phyloP scores from a whole-genome alignment of 495 filamentous ascomycete genomes.

The Aspergillus bridgeri region DNA sequence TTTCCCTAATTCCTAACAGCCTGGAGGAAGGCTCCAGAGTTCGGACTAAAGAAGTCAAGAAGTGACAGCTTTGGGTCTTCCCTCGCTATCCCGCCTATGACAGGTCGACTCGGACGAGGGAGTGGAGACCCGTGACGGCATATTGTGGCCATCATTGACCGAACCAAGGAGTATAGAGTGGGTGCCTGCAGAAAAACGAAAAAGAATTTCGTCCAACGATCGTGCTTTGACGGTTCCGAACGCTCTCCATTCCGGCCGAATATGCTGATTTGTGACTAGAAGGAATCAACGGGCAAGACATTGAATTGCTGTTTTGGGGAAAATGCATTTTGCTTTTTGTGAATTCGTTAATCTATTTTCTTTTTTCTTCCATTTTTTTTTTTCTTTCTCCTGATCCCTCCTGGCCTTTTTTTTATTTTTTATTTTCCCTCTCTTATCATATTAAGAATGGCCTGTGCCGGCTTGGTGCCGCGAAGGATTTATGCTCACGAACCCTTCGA shows the following conservation, averaged over 20 bases:
- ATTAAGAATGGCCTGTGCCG: background rate
- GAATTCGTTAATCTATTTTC: background rate
- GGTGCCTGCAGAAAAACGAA: slow-evolving; percentile 5
- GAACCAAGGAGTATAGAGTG: slow-evolving; percentile 10
- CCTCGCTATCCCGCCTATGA: slow-evolving; percentile 6
- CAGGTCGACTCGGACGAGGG: background rate
- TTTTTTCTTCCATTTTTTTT: background rate
- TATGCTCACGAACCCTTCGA: background rate
- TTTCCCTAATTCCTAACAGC: too few species aligned
- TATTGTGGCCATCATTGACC: background rate
- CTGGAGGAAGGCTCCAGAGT: slow-evolving; percentile 8
- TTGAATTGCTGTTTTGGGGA: background rate
- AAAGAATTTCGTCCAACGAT: background rate
- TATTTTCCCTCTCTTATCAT: background rate
- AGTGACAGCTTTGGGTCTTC: slow-evolving; percentile 1
- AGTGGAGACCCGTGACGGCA: slow-evolving; percentile 1
- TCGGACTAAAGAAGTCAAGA: background rate
- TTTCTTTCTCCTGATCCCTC: background rate
- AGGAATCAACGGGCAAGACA: background rate
- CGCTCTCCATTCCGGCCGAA: slow-evolving; percentile 12
- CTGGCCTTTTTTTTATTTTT: background rate
- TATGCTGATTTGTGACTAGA: slow-evolving; percentile 1
- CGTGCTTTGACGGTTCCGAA: background rate
- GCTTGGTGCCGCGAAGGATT: background rate
- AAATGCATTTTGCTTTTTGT: background rate